Base-by-base conservation (phyloP, 345 rosid species). In the Lagerstroemia speciosa region DNA sequence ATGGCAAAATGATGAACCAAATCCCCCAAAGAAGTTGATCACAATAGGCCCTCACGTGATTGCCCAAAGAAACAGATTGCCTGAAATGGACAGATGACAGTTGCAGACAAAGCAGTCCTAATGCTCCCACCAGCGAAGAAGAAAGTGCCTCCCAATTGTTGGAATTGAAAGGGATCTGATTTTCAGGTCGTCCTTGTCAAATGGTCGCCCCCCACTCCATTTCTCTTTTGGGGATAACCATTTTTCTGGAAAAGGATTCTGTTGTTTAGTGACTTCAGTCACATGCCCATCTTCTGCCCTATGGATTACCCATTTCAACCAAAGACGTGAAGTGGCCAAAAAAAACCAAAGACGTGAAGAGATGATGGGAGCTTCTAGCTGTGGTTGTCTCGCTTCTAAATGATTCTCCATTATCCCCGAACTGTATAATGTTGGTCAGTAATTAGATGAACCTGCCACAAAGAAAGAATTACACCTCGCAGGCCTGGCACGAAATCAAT, bases 91-190 rank as follows among this genome's bases (percentile, higher is more conserved):
- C 67, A 65, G 30, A 10, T 38, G 67, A 65, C 8, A 65, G 48
- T 37, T 65, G 67, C 67, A n/a, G 67, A 65, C 67, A 65, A 65
- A 38, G 15, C 34, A 58, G 63, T 58, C 63, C 33, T 27, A 57
- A 27, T 57, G 46, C 26, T 64, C 17, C 48, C 67, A 65, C 67
- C 52, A 40, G 67, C 67, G 24, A 22, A 10, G 67, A 16, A 27
- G 67, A 65, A 65, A 65, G 67, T 12, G 67, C 38, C 67, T 64
- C 30, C 46, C 24, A 34, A 62, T 30, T 34, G n/a, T 5, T 24
- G 19, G 22, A 31, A 62, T 6, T 61, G 8, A 32, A 61, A n/a
- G 64, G 64, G 12, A 17, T 52, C 27, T 52, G 24, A n/a, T n/a
- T 52, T 58, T 16, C 20, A 29, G 31, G 33, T 48, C 32, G 57